Base-by-base conservation (phyloP, 345 rosid species). In the Citrus hindsii region DNA sequence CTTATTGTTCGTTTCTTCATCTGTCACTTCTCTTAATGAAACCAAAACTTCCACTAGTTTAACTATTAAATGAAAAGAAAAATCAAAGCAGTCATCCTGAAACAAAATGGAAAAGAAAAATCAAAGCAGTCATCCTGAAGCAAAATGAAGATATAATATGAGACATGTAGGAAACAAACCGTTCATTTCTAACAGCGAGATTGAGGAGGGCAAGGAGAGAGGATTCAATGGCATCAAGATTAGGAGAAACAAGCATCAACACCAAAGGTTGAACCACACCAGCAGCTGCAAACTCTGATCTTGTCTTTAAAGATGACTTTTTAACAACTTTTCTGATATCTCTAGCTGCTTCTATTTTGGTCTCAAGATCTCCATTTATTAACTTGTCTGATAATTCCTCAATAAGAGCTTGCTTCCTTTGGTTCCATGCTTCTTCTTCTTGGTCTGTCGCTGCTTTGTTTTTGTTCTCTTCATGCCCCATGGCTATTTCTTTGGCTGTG, bases 201-300 rank as follows among this genome's bases (percentile, higher is more conserved):
- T 90, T 92, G 81, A 92, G 94, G 69, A 92, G 94, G 32, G 94
- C 97, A 30, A 92, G 90, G 69, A 92, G 92, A 68, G 94, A 90
- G 70, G 94, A 87, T 67, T 89, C 89, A 24, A 90, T 88, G 60
- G 94, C 97, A 63, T 90, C 94, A 40, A 77, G 68, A 63, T 83
- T 87, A 33, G 91, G 80, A 55, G 91, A 89, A 65, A 83, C 42
- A 42, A 92, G 97, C 94, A 90, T 89, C 46, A 83, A 76, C 27
- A 92, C 87, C 40, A 92, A 89, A 9, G 97, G 97, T 64, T 87
- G 89, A 61, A 92, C 89, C 25, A 92, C 94, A 1, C 97, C 94
- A 33, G 92, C 89, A 38, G 92, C 89, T 9, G 90, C 94, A 75
- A 92, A 88, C 68, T 79, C 89, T 24, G 92, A 87, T 82, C 97